These are phyloP conservation scores for Erythrobasidium hasegawianum DNA, from an alignment of 1,284 basidiomycete species.

Conservation along the genomic window DNA sequence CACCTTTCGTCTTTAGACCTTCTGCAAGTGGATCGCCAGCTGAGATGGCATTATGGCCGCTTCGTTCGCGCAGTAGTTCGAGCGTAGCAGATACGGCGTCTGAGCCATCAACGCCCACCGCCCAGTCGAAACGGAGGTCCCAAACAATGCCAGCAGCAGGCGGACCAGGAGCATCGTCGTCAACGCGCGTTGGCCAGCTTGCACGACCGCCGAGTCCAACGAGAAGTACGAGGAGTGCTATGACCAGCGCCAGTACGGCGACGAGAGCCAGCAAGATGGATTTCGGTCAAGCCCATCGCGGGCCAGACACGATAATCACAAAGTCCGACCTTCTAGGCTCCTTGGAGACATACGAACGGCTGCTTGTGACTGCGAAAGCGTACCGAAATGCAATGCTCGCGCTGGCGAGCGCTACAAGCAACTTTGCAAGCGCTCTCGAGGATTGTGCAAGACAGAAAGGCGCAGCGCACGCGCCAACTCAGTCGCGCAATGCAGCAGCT, in stretches of 20 bases:
- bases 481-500: not conserved
- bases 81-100: no score
- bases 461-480: constrained; percentile 17
- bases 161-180: not conserved
- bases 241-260: constrained; percentile 2
- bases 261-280: constrained; percentile 32
- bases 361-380: constrained; percentile 65
- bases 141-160: no score
- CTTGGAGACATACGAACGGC: constrained; percentile 29
- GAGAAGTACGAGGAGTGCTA: constrained; percentile 16
- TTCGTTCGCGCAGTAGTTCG: no score
- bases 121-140: no score
- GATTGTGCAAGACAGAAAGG: constrained; percentile 62
- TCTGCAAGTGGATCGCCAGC: no score
- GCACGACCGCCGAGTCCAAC: constrained; percentile 11
- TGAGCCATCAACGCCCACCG: no score
- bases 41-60: no score
- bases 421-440: constrained; percentile 81
- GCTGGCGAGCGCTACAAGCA: constrained; percentile 78
- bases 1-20: no score
- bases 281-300: constrained; percentile 7
- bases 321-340: constrained; percentile 24
- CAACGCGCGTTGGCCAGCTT: not conserved
- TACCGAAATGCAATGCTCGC: constrained; percentile 79
- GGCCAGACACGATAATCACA: constrained; percentile 21